phyloP scores from a whole-genome alignment of 441 rosid genomes.

The Theobroma grandiflorum region DNA sequence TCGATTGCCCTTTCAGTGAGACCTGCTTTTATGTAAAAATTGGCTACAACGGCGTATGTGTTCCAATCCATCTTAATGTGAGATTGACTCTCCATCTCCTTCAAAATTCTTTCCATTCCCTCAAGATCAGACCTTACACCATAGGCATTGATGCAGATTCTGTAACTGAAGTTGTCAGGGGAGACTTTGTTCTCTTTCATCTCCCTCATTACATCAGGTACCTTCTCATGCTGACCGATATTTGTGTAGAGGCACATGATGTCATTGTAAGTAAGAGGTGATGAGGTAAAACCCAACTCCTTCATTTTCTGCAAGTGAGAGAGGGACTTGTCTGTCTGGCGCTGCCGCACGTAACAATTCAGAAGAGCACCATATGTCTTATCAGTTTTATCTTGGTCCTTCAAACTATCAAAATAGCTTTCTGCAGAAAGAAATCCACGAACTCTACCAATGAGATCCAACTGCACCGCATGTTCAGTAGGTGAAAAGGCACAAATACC shows the following conservation, averaged over 20 bases:
- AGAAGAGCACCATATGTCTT: conserved; percentile 88
- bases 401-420: conserved; percentile 61
- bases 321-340: conserved; percentile 60
- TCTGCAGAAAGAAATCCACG: conserved; percentile 72
- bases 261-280: conserved; percentile 71
- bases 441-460: conserved; percentile 81
- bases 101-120: conserved; percentile 57
- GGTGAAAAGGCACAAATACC: conserved; percentile 65
- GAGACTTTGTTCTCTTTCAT: conserved; percentile 67
- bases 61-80: conserved; percentile 75
- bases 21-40: conserved; percentile 64
- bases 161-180: conserved; percentile 79
- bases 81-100: conserved; percentile 70
- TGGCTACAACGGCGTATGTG: conserved; percentile 79
- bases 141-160: conserved; percentile 78
- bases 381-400: conserved; percentile 69
- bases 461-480: conserved; percentile 75
- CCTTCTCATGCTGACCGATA: conserved; percentile 59
- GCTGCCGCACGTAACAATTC: conserved; percentile 77
- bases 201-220: conserved; percentile 62
- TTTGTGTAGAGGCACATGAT: conserved; percentile 84
- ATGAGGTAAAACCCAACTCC: conserved; percentile 64
- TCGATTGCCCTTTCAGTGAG: conserved; percentile 51
- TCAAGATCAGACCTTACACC: conserved; percentile 64
- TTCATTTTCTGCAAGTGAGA: conserved; percentile 69